A percentile compares a stretch with the other conserved stretches of the same genome.
Evolutionary conservation across 2,329 filamentous ascomycete genomes (phyloP).

Genomic region (Fusarium haematococcum): DNA sequence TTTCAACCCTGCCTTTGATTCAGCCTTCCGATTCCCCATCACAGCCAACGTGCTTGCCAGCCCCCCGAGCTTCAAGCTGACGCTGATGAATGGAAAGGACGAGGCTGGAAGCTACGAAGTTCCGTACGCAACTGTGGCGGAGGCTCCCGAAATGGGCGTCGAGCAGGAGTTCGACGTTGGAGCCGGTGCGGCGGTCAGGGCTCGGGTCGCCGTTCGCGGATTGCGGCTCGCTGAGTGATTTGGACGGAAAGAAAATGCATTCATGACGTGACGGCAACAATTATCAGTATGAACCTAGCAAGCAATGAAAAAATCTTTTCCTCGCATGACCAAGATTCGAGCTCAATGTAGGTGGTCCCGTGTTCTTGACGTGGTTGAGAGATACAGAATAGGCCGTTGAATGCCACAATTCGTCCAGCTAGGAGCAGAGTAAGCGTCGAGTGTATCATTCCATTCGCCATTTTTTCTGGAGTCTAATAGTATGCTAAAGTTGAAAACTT

Average conservation of each 20-base stretch:
- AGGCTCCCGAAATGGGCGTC: slow-evolving; percentile 22
- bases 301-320: slow-evolving; percentile 5
- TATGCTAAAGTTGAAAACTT: neutral
- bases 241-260: neutral
- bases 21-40: slow-evolving; percentile 39
- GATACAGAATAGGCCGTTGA: neutral
- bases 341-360: neutral
- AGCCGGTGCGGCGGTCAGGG: slow-evolving; percentile 31
- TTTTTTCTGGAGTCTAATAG: neutral
- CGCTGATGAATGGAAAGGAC: slow-evolving; percentile 28
- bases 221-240: slow-evolving; percentile 32
- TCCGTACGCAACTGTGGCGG: slow-evolving; percentile 24
- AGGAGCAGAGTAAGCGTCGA: neutral
- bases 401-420: neutral
- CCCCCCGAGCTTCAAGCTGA: slow-evolving; percentile 31
- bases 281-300: slow-evolving; percentile 12
- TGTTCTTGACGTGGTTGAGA: neutral
- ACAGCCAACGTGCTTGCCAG: slow-evolving; percentile 30
- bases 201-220: slow-evolving; percentile 35
- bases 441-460: neutral
- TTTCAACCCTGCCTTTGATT: slow-evolving; percentile 42
- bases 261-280: neutral
- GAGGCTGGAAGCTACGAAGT: slow-evolving; percentile 32
- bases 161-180: slow-evolving; percentile 37
- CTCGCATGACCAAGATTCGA: neutral